These are phyloP conservation scores for Cercophora scortea DNA, from an alignment of 495 filamentous ascomycete species.

Conservation along the genomic window DNA sequence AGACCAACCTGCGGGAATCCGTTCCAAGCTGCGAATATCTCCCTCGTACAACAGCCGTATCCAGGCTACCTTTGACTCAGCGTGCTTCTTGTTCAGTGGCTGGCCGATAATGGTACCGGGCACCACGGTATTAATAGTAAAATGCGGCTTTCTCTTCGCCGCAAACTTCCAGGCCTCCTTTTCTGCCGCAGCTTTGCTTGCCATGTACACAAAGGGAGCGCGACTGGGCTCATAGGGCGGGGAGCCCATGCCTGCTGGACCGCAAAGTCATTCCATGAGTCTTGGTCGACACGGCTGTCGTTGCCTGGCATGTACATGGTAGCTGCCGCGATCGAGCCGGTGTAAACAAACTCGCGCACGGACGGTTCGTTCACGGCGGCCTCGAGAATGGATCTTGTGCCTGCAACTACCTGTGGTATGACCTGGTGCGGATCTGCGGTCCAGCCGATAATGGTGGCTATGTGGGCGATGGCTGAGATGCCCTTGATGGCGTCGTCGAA, in stretches of 20 bases:
- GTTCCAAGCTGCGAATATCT: too few relatives aligned
- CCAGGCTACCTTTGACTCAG: too few relatives aligned
- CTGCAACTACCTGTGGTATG: conserved; percentile 34
- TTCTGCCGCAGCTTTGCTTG: conserved; percentile 46
- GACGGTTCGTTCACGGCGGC: conserved; percentile 34
- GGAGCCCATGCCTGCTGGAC: conserved; percentile 37
- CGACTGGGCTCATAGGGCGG: conserved; percentile 23
- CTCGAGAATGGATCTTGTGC: conserved; percentile 30
- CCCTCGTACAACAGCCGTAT: too few relatives aligned
- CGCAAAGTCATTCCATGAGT: conserved; percentile 43
- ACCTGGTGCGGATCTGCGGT: conserved; percentile 32
- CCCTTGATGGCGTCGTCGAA: conserved; percentile 37
- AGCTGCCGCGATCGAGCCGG: conserved; percentile 41
- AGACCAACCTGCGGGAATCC: too few relatives aligned
- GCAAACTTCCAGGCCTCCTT: conserved; percentile 43
- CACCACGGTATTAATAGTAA: conserved; percentile 42
- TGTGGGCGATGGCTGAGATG: conserved; percentile 32
- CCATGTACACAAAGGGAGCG: conserved; percentile 32
- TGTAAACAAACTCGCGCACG: conserved; percentile 45
- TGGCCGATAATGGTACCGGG: conserved; percentile 35
- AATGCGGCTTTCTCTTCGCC: conserved; percentile 37
- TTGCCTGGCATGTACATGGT: conserved; percentile 19
- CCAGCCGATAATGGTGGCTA: conserved; percentile 36
- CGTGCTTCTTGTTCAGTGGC: conserved; percentile 12
- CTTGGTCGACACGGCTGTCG: conserved; percentile 18